Percentiles rank a stretch among this genome's conserved stretches.
phyloP scores from a whole-genome alignment of 768 basidiomycete species.

The Auricularia heimuer region DNA sequence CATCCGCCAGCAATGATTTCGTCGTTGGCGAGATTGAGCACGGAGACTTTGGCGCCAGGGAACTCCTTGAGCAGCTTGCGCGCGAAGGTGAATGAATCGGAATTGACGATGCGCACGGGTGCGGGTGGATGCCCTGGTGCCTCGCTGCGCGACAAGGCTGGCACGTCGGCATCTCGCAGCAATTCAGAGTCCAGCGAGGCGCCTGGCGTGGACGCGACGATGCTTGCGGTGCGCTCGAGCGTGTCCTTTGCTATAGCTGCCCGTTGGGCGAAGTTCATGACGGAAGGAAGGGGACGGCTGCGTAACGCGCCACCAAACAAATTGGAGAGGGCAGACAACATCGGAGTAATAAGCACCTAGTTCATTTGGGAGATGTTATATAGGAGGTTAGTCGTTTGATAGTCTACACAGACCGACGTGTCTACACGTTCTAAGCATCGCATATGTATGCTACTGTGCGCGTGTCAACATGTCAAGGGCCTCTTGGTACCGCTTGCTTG shows the following conservation, averaged over 20 bases:
- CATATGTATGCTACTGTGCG: background rate
- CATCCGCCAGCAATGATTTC: conserved; percentile 24
- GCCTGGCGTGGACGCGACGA: conserved; percentile 5
- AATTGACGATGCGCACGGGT: conserved; percentile 22
- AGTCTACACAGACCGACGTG: background rate
- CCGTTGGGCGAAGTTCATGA: background rate
- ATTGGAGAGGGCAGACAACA: no score
- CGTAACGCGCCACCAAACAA: no score
- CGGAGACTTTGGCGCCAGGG: conserved; percentile 18
- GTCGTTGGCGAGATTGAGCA: conserved; percentile 27
- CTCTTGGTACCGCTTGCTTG: conserved; percentile 69
- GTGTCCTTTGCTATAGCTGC: conserved; percentile 4
- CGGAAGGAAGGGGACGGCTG: background rate
- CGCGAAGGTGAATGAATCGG: conserved; percentile 30
- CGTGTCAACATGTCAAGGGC: conserved; percentile 24
- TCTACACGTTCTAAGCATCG: background rate
- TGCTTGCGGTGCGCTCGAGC: conserved; percentile 2
- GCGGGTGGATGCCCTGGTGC: background rate
- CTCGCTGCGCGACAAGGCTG: background rate
- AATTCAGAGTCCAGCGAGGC: conserved; percentile 4
- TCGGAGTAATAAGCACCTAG: no score
- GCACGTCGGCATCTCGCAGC: background rate
- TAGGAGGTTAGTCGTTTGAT: background rate
- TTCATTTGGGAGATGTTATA: no score
- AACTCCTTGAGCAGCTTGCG: conserved; percentile 21